These are phyloP conservation scores for Raphidocelis subcapitata DNA, from an alignment of 139 green algal species.

Conservation along the genomic window DNA sequence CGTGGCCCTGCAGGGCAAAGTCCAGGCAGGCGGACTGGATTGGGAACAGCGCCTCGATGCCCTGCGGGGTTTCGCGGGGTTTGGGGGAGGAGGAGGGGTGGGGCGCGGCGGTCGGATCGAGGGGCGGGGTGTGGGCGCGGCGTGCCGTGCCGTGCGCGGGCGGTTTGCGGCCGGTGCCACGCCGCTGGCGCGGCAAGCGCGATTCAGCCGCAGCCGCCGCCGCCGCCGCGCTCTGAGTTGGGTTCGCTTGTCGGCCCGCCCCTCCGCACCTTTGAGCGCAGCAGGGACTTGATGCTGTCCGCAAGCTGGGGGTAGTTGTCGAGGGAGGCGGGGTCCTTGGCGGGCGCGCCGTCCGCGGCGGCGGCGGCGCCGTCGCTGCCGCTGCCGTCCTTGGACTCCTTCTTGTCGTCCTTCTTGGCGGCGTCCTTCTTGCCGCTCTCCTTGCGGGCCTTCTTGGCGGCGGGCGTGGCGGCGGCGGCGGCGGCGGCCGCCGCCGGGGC, in stretches of 20 bases:
- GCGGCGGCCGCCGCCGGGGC: neutral
- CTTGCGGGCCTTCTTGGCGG: slow-evolving; percentile 18
- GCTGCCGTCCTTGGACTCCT: neutral
- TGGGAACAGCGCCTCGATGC: slow-evolving; percentile 89
- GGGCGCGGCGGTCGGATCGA: too few species aligned
- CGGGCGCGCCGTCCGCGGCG: neutral
- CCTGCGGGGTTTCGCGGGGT: too few species aligned
- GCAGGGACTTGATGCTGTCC: slow-evolving; percentile 64
- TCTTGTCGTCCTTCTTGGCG: neutral
- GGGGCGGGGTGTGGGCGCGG: too few species aligned
- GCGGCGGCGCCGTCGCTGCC: neutral
- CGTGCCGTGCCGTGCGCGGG: too few species aligned
- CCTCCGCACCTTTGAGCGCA: slow-evolving; percentile 55
- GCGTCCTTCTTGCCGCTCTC: slow-evolving; percentile 7
- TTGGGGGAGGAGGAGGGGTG: slow-evolving; percentile 49
- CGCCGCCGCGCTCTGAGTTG: too few species aligned
- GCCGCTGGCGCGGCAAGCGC: too few species aligned
- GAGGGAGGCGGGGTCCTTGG: slow-evolving; percentile 56
- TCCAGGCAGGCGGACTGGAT: slow-evolving; percentile 93
- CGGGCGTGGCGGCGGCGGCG: neutral
- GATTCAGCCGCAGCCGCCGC: too few species aligned
- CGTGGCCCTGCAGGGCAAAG: slow-evolving; percentile 69
- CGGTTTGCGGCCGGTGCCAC: too few species aligned
- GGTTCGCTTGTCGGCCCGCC: too few species aligned
- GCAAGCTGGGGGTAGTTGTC: slow-evolving; percentile 79